These are phyloP conservation scores for Trichoderma asperellum DNA, from an alignment of 2,329 filamentous ascomycete genomes.

Conservation along the genomic window DNA sequence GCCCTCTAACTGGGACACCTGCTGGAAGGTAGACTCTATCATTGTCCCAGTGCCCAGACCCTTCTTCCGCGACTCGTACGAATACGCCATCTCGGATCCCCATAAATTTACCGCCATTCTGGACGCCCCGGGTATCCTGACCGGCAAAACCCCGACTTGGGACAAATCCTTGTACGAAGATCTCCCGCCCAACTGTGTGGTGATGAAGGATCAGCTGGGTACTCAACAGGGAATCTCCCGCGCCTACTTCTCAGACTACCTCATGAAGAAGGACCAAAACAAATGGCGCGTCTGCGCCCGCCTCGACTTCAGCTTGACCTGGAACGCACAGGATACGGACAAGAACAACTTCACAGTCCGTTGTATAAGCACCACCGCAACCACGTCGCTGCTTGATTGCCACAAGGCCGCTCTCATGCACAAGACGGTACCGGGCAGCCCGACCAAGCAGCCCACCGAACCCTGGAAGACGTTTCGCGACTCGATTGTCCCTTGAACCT, in stretches of 20 bases:
- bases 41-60: background rate
- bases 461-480: background rate
- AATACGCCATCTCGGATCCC: background rate
- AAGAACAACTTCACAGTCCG: background rate
- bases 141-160: background rate
- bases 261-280: background rate
- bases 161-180: background rate
- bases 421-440: background rate
- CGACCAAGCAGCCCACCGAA: background rate
- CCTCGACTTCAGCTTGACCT: background rate
- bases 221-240: background rate
- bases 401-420: background rate
- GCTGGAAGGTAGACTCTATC: background rate
- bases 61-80: background rate
- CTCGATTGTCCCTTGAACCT: background rate
- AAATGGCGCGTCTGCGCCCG: background rate
- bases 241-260: background rate
- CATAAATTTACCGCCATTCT: background rate
- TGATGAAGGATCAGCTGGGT: background rate
- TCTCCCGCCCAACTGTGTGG: background rate
- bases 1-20: background rate
- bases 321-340: background rate
- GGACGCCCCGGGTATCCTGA: background rate
- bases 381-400: background rate
- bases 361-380: background rate